A percentile compares a stretch with the other conserved stretches of the same genome.
Conservation (phyloP, 306 rosid species). For the Urtica urens region DNA sequence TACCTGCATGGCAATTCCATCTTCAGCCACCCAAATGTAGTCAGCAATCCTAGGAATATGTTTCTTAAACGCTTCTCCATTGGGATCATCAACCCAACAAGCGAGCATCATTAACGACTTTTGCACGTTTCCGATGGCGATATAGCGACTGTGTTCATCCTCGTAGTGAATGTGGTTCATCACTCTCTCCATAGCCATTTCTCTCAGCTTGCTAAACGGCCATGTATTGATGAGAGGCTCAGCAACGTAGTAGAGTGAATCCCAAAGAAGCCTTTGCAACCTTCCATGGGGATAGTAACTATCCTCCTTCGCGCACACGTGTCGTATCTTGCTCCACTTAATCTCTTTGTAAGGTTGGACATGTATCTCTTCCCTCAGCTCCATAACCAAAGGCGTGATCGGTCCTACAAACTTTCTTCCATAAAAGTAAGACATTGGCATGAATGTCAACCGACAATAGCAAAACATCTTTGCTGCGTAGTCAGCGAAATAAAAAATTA, state of each 20-base stretch:
- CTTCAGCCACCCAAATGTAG: slow-evolving; percentile 32
- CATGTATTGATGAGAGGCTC: slow-evolving; percentile 23
- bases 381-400: slow-evolving; percentile 57
- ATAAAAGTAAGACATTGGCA: slow-evolving; percentile 81
- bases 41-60: slow-evolving; percentile 31
- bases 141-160: slow-evolving; percentile 26
- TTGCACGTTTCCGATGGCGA: slow-evolving; percentile 32
- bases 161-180: slow-evolving; percentile 25
- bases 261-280: slow-evolving; percentile 25
- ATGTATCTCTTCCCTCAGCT: slow-evolving; percentile 45
- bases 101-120: slow-evolving; percentile 31
- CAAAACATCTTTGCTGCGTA: slow-evolving; percentile 86
- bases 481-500: too few species aligned
- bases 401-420: slow-evolving; percentile 66
- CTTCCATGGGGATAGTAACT: slow-evolving; percentile 21
- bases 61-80: slow-evolving; percentile 32
- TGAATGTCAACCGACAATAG: slow-evolving; percentile 59
- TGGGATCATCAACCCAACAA: slow-evolving; percentile 34
- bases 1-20: slow-evolving; percentile 32
- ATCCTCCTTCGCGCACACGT: slow-evolving; percentile 45
- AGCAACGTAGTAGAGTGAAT: slow-evolving; percentile 8
- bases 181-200: slow-evolving; percentile 15
- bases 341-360: slow-evolving; percentile 35
- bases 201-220: slow-evolving; percentile 25
- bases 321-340: slow-evolving; percentile 59